Base-by-base conservation (phyloP, 768 basidiomycete genomes). In the Psilocybe subaeruginosa region DNA sequence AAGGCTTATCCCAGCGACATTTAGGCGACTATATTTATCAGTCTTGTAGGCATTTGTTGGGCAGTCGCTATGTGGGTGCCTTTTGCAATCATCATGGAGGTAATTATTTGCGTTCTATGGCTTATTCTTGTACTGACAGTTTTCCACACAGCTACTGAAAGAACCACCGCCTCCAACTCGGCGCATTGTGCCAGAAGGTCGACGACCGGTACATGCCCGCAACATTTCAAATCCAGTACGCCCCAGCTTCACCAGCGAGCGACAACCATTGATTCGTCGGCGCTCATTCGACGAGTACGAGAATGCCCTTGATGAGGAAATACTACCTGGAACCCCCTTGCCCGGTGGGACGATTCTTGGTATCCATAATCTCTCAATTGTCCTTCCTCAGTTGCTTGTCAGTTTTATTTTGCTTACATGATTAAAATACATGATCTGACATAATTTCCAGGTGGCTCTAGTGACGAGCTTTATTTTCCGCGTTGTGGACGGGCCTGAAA, bases 11-110 rank as follows among this genome's bases (percentile, higher is more conserved):
- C 46, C 19, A 33, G 23, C 23, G 31, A 29, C 57, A 56, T 43
- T 16, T 69, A 91, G 84, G 96, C 96, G 8, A 92, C 92, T 14
- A 73, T 88, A 16, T 88, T 91, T 68, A 92, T 97, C 58, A 87
- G 88, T 54, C 71, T 96, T 54, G 87, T 97, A 23, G 96, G 96
- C 46, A 90, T 97, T 39, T 96, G 91, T 73, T 98, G 96, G 96
- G 93, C 95, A 8, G 93, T 97, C 43, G 93, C 96, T n/a, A 93
- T 92, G 77, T 97, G 96, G 96, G 93, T 93, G 14, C 95, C 95
- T 2, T 97, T 97, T 66, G 92, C 95, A 17, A 95, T 97, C 69
- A 93, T 98, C 75, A 98, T 98, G 95, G 95, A 96, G 86, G 94
- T 86, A 64, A 53, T 83, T 67, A 3, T 29, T 35, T 19, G 19